A percentile compares a stretch with the other conserved stretches of the same genome.
Conservation (phyloP, 2,329 filamentous ascomycete species). For the Huntiella savannae region DNA sequence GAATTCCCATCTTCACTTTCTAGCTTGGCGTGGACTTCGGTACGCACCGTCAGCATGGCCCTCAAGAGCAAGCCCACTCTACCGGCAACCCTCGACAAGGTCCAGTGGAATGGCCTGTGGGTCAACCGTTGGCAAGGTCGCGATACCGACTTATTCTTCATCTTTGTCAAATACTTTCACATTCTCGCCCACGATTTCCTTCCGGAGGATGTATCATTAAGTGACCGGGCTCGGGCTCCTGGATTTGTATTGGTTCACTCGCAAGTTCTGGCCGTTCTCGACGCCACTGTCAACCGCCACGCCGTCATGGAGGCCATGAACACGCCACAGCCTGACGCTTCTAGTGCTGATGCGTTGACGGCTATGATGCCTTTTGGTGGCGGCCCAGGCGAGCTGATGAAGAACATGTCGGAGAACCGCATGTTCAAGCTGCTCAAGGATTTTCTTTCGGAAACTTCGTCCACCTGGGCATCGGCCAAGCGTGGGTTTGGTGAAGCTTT, state of each 20-base stretch:
- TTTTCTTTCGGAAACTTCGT: constrained; percentile 37
- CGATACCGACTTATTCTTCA: constrained; percentile 78
- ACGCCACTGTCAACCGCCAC: constrained; percentile 68
- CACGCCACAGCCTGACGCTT: constrained; percentile 24
- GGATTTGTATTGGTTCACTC: constrained; percentile 66
- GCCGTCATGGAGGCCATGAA: constrained; percentile 29
- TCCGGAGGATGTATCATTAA: constrained; percentile 31
- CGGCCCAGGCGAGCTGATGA: constrained; percentile 48
- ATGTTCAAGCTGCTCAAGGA: constrained; percentile 68
- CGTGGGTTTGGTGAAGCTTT: constrained; percentile 63
- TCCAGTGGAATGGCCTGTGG: constrained; percentile 79
- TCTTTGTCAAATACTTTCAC: constrained; percentile 79
- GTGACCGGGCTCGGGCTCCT: constrained; percentile 46
- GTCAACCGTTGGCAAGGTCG: constrained; percentile 67
- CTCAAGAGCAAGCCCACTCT: constrained; percentile 32
- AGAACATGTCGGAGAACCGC: constrained; percentile 76
- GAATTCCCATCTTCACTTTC: constrained; percentile 51
- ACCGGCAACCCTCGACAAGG: constrained; percentile 48
- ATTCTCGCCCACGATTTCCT: constrained; percentile 58
- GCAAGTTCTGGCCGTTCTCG: constrained; percentile 60
- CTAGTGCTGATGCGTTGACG: constrained; percentile 45
- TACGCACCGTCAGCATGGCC: constrained; percentile 28
- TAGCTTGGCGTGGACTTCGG: constrained; percentile 36
- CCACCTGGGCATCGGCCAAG: constrained; percentile 26
- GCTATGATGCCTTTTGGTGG: constrained; percentile 35